These are phyloP conservation scores for Eruca vesicaria DNA, from an alignment of 441 rosid genomes.

Conservation along the genomic window DNA sequence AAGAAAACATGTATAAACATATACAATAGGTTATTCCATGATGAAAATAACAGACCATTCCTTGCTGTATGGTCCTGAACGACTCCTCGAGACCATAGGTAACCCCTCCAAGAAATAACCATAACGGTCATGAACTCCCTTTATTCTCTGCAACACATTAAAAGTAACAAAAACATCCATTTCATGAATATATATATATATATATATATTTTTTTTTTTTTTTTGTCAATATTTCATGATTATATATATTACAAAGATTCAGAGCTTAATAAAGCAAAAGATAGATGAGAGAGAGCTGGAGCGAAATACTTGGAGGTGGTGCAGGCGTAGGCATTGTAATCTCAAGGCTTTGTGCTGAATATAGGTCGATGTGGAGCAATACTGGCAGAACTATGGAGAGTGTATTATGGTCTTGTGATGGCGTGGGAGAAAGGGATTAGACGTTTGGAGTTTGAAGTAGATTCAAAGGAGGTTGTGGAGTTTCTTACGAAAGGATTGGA, in stretches of 20 bases:
- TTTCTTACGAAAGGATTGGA: no score
- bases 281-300: neutral
- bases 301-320: neutral
- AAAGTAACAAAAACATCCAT: constrained; percentile 42
- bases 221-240: no score
- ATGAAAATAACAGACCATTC: constrained; percentile 34
- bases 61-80: constrained; percentile 66
- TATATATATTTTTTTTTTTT: no score
- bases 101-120: neutral
- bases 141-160: neutral
- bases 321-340: neutral
- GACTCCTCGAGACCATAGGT: constrained; percentile 44
- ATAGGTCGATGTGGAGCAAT: no score
- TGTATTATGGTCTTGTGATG: no score
- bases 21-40: neutral
- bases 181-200: constrained; percentile 42
- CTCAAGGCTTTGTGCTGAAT: no score
- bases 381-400: no score
- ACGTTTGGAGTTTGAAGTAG: no score
- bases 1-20: neutral
- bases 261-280: neutral
- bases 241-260: constrained; percentile 12
- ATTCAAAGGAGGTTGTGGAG: no score
- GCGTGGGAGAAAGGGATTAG: no score
- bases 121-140: neutral